Percentiles rank a stretch among this genome's conserved stretches.
phyloP scores from a whole-genome alignment of 2,329 filamentous ascomycete species.

The Diaporthe citrichinensis region DNA sequence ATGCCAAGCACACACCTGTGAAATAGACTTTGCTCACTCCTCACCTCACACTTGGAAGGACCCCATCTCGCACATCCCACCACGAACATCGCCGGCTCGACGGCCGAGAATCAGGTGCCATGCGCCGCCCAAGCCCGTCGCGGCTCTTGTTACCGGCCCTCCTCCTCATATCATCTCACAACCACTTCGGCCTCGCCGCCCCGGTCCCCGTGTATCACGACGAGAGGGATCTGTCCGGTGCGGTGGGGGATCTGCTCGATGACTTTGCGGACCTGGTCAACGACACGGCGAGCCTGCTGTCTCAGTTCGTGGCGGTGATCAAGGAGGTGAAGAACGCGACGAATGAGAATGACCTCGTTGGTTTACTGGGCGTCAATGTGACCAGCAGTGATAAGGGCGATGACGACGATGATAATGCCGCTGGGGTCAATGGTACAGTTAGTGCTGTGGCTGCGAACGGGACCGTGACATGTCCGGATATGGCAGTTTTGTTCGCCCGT shows the following conservation, averaged over 20 bases:
- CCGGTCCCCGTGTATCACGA: neutral
- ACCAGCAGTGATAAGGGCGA: neutral
- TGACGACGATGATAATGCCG: neutral
- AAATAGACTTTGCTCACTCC: slow-evolving; percentile 3
- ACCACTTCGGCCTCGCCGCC: slow-evolving; percentile 10
- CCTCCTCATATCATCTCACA: neutral
- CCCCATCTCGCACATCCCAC: neutral
- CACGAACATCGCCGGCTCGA: neutral
- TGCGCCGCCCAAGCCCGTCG: slow-evolving; percentile 19
- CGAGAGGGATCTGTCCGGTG: slow-evolving; percentile 25
- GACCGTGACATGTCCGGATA: slow-evolving; percentile 34
- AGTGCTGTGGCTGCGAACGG: slow-evolving; percentile 27
- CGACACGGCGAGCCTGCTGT: slow-evolving; percentile 29
- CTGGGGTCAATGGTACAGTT: slow-evolving; percentile 12
- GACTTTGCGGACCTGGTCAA: slow-evolving; percentile 27
- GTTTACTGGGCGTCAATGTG: slow-evolving; percentile 32
- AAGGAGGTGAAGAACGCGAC: slow-evolving; percentile 34
- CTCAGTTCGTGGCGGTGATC: slow-evolving; percentile 29
- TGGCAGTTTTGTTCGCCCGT: slow-evolving; percentile 38
- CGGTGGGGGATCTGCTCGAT: slow-evolving; percentile 9
- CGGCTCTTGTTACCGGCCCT: slow-evolving; percentile 5
- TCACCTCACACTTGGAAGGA: neutral
- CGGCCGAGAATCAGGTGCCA: slow-evolving; percentile 16
- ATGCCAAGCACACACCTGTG: neutral
- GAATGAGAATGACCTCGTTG: slow-evolving; percentile 37